Evolutionary conservation across 331 rosid genomes (phyloP).

Genomic region (Telfairia occidentalis): DNA sequence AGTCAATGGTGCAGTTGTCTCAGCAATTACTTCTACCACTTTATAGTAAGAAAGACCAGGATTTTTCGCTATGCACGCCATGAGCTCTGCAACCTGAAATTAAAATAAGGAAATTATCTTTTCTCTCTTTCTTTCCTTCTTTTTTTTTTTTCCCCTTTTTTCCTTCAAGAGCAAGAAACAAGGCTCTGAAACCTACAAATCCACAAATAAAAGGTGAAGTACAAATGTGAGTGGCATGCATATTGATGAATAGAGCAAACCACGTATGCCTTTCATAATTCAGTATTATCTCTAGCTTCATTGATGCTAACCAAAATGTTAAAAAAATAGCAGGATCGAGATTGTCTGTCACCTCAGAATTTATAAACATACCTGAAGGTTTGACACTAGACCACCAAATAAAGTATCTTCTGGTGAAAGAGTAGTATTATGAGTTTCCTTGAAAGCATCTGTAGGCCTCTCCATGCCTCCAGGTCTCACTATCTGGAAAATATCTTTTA

Average conservation of each 20-base stretch:
- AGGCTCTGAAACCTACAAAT: too few species aligned
- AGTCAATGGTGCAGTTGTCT: constrained; percentile 74
- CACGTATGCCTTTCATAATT: not conserved
- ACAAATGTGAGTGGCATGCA: too few species aligned
- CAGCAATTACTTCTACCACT: constrained; percentile 85
- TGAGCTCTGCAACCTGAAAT: constrained; percentile 82
- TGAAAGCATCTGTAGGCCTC: constrained; percentile 89
- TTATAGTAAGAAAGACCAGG: constrained; percentile 60
- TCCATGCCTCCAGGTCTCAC: constrained; percentile 99
- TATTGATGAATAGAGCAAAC: too few species aligned
- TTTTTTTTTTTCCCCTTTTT: too few species aligned
- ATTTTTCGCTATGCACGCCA: constrained; percentile 74
- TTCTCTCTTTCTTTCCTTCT: too few species aligned
- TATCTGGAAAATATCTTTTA: constrained; percentile 37
- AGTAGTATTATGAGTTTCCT: constrained; percentile 82
- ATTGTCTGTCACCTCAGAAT: not conserved
- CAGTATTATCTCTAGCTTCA: not conserved
- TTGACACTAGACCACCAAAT: constrained; percentile 94
- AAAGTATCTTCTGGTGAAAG: constrained; percentile 75
- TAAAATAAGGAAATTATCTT: not conserved
- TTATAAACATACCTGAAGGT: constrained; percentile 62
- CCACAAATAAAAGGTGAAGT: too few species aligned
- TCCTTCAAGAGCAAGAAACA: too few species aligned
- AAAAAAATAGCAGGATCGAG: not conserved
- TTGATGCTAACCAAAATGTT: not conserved